phyloP scores from a whole-genome alignment of 257 asterid genomes.

The Mentha longifolia region DNA sequence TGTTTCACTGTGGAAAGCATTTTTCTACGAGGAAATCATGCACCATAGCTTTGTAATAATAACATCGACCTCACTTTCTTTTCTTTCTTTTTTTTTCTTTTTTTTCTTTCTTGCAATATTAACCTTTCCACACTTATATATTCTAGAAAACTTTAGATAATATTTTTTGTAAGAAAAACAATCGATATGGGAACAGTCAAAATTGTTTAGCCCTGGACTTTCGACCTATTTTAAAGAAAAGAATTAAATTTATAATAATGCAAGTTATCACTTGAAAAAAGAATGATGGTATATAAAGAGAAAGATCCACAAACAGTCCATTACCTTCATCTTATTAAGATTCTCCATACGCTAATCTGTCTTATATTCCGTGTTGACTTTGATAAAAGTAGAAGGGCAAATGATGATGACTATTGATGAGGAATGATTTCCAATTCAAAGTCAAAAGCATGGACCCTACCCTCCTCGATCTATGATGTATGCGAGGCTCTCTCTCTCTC shows the following conservation, averaged over 20 bases:
- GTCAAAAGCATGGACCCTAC: constrained; percentile 24
- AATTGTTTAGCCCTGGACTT: neutral
- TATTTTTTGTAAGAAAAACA: no score
- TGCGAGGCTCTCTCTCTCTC: neutral
- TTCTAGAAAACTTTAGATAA: no score
- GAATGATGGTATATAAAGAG: neutral
- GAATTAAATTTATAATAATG: neutral
- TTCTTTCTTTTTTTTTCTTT: no score
- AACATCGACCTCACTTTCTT: no score
- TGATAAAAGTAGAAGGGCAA: neutral
- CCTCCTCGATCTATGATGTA: neutral
- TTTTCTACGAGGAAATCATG: neutral
- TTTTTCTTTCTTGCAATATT: no score
- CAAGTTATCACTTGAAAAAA: neutral
- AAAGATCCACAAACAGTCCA: constrained; percentile 20
- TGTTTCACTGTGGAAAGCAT: neutral
- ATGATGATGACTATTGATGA: constrained; percentile 7
- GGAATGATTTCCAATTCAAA: constrained; percentile 25
- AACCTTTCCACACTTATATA: no score
- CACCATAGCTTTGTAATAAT: neutral
- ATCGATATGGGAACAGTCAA: neutral
- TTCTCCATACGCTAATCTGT: constrained; percentile 21
- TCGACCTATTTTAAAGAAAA: neutral
- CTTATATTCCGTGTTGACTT: constrained; percentile 31
- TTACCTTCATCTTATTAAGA: constrained; percentile 20